Percentiles rank a stretch among this genome's conserved stretches.
Evolutionary conservation across 345 rosid genomes (phyloP).

Genomic region (Pseudoturritis turrita): DNA sequence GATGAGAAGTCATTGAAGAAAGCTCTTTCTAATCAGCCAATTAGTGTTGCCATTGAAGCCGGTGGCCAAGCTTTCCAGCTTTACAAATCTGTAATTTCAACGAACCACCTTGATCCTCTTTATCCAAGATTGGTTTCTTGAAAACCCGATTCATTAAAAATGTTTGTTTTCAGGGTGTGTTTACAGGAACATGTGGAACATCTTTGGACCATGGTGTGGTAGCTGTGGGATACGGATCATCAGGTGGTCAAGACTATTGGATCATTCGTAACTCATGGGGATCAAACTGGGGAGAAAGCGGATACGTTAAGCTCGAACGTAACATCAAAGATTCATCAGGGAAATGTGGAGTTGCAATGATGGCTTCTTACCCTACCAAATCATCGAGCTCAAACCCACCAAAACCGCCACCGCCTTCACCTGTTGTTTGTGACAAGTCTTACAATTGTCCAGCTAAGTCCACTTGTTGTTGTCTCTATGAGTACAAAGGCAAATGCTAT

Average conservation of each 20-base stretch:
- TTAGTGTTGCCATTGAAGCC: slow-evolving; percentile 50
- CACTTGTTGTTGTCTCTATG: slow-evolving; percentile 74
- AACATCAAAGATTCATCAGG: slow-evolving; percentile 18
- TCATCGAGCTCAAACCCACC: slow-evolving; percentile 62
- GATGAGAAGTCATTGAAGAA: slow-evolving; percentile 60
- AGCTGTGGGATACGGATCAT: slow-evolving; percentile 29
- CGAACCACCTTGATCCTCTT: neutral
- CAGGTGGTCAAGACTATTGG: slow-evolving; percentile 28
- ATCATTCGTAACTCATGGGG: slow-evolving; percentile 39
- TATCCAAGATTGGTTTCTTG: neutral
- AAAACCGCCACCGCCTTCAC: slow-evolving; percentile 63
- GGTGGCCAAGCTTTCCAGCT: slow-evolving; percentile 28
- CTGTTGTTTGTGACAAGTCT: slow-evolving; percentile 56
- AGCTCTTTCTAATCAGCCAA: slow-evolving; percentile 75
- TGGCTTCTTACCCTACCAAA: slow-evolving; percentile 34
- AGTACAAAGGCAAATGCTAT: slow-evolving; percentile 51
- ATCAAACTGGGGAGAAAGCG: slow-evolving; percentile 33
- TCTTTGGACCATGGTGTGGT: slow-evolving; percentile 32
- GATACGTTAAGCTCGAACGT: slow-evolving; percentile 29
- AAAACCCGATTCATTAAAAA: neutral
- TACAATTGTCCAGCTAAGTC: slow-evolving; percentile 52
- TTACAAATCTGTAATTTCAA: slow-evolving; percentile 12
- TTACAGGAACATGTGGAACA: slow-evolving; percentile 32
- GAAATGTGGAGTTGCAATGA: slow-evolving; percentile 32
- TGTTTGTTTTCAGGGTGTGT: slow-evolving; percentile 29